These are phyloP conservation scores for Ulvella scutata DNA, from an alignment of 139 green algal genomes.

Conservation along the genomic window DNA sequence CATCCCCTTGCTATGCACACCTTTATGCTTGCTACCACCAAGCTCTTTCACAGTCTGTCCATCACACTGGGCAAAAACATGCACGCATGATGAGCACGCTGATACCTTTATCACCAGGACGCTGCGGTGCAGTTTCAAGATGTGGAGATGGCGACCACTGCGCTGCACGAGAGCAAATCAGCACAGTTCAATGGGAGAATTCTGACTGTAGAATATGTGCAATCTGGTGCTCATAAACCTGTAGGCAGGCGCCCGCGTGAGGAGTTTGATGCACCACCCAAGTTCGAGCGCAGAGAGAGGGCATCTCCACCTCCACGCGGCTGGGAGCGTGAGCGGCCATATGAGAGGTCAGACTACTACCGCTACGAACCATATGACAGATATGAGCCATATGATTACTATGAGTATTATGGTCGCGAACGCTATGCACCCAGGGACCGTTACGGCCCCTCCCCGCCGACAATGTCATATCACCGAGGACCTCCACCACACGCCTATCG, in stretches of 20 bases:
- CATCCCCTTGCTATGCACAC: background rate
- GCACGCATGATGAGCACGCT: background rate
- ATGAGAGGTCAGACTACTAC: background rate
- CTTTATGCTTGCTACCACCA: background rate
- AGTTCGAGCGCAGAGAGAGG: background rate
- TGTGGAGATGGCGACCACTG: background rate
- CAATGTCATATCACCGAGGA: constrained; percentile 17
- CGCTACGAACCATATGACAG: background rate
- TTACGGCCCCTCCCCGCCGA: constrained; percentile 15
- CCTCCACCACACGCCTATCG: background rate
- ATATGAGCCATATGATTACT: background rate
- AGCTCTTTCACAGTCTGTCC: background rate
- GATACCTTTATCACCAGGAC: too few relatives aligned
- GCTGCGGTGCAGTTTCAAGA: background rate
- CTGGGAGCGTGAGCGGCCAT: background rate
- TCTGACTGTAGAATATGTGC: background rate
- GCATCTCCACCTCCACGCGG: background rate
- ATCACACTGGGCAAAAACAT: background rate
- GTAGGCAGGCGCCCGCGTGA: background rate
- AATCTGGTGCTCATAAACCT: background rate
- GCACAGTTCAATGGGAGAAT: background rate
- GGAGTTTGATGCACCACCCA: background rate
- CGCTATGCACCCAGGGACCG: background rate
- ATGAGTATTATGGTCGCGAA: background rate
- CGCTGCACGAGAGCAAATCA: background rate